Evolutionary conservation across 176 grass and related monocot genomes (phyloP), one percentile per base, ranked within the genome.

Genomic region (Avena atlantica): DNA sequence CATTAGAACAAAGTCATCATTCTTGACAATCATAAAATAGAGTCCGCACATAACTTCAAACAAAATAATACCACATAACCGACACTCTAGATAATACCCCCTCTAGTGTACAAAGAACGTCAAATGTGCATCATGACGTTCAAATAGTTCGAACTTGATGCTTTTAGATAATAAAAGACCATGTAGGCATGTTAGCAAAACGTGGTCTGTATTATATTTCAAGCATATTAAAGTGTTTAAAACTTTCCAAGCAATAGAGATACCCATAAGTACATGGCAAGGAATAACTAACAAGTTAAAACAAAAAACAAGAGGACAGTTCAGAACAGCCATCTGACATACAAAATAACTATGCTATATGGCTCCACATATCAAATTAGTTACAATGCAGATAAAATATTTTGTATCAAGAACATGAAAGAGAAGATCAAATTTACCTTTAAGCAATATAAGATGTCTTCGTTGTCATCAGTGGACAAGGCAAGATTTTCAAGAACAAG

Each of bases 401-500:
- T 76, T 53, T 27, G 1, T 36, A 20, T 86, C 20, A 9, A 80
- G 65, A 80, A 88, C 68, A 89, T 55, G 45, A 60, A 68, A 81
- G 61, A 70, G 27, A 23, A 59, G 7, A 79, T 42, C 17, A 78
- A 82, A 16, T 80, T 62, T 89, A 99, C 97, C 94, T 96, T 99
- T 86, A 99, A 83, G 80, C 92, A 96, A 85, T 94, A 96, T 66
- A 99, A 86, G 55, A 99, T 87, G 83, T 96, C 94, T 77, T 99
- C 97, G 61, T 99, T 99, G 88, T 99, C 87, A 6, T 99, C 94
- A 56, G 81, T 93, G 24, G 94, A 96, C 52, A 96, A 83, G 36
- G 97, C 97, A 86, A 99, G 92, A 92, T 99, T 99, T 91, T 99
- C 97, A 87, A 99, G 94, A 79, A 96, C 92, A 76, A 96, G 89